Conservation (phyloP, 345 rosid genomes). For the Hibiscus tridactylites region DNA sequence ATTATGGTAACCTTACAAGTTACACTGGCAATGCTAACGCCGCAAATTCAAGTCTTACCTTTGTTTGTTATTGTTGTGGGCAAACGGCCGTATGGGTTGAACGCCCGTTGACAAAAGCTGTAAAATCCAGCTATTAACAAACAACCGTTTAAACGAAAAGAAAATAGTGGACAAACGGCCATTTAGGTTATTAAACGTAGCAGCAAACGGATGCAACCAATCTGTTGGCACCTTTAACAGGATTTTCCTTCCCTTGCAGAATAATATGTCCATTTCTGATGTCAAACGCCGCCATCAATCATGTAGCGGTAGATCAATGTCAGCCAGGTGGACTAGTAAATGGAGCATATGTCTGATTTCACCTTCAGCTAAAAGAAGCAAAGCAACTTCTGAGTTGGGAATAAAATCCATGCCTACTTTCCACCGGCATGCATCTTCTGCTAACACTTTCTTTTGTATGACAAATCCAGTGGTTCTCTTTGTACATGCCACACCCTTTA, state of each 20-base stretch:
- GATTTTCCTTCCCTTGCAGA: not conserved
- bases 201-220: not conserved
- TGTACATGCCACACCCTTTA: not conserved
- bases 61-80: not conserved
- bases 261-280: not conserved
- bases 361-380: not conserved
- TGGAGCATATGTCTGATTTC: not conserved
- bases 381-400: not conserved
- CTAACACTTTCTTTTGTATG: not conserved
- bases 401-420: constrained; percentile 7
- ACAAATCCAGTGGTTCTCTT: not conserved
- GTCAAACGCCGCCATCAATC: not conserved
- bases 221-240: not conserved
- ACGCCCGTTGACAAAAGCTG: too few species aligned
- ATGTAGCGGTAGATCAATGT: not conserved
- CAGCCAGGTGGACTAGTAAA: not conserved
- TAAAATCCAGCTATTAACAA: too few species aligned
- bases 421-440: constrained; percentile 4
- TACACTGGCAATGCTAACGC: too few species aligned
- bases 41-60: too few species aligned
- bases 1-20: too few species aligned
- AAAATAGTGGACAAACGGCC: too few species aligned
- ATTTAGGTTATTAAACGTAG: too few species aligned
- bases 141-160: too few species aligned
- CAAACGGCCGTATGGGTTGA: not conserved